Evolutionary conservation across 2,329 filamentous ascomycete genomes (phyloP).

Genomic region (Juglanconis oblonga): DNA sequence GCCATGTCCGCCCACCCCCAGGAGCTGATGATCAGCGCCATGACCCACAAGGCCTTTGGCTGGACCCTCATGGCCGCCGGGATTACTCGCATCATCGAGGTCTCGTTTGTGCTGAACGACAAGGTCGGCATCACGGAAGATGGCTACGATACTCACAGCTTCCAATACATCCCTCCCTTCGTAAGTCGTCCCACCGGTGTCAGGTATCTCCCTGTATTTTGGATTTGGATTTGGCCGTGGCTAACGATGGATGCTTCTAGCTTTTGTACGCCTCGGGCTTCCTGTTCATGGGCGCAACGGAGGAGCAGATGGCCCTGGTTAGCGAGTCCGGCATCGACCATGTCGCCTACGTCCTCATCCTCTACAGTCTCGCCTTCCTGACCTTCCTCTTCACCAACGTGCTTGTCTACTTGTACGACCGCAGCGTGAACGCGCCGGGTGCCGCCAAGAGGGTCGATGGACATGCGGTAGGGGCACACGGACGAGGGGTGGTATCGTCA

Average conservation of each 20-base stretch:
- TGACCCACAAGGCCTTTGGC: constrained; percentile 86
- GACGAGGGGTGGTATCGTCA: constrained; percentile 9
- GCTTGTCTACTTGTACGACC: constrained; percentile 80
- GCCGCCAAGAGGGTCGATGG: constrained; percentile 37
- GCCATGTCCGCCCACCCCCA: constrained; percentile 93
- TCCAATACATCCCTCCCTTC: constrained; percentile 53
- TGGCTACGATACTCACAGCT: constrained; percentile 64
- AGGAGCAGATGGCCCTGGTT: constrained; percentile 88
- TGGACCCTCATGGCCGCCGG: constrained; percentile 94
- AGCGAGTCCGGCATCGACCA: constrained; percentile 74
- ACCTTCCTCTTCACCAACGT: constrained; percentile 89
- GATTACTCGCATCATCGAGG: constrained; percentile 80
- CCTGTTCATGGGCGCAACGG: constrained; percentile 95
- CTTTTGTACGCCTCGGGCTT: constrained; percentile 90
- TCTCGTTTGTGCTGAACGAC: constrained; percentile 83
- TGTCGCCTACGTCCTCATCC: constrained; percentile 86
- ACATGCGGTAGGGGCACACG: constrained; percentile 20
- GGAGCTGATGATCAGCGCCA: constrained; percentile 75
- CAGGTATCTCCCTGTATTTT: no score
- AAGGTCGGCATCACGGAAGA: constrained; percentile 61
- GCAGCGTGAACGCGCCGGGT: constrained; percentile 40
- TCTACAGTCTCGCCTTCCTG: constrained; percentile 87
- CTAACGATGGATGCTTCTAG: constrained; percentile 40
- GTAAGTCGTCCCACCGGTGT: constrained; percentile 39
- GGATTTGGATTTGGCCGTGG: not conserved